These are phyloP conservation scores for Leishmania aethiopica DNA, from an alignment of 208 protist species.

Conservation along the genomic window DNA sequence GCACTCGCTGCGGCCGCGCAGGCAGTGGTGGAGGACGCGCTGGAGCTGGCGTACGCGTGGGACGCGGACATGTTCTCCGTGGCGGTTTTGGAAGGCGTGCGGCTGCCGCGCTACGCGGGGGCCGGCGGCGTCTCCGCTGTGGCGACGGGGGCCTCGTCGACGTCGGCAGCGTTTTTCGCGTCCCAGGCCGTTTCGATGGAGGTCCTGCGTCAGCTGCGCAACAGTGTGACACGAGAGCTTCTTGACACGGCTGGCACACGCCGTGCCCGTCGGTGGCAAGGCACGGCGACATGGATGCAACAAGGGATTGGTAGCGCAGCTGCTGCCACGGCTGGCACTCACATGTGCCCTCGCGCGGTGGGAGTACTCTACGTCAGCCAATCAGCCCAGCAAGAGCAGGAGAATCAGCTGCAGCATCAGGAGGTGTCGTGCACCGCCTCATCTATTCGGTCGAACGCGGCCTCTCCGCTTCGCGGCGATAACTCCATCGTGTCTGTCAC, in stretches of 20 bases:
- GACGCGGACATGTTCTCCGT: constrained; percentile 82
- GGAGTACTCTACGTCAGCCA: constrained; percentile 35
- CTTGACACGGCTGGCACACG: constrained; percentile 40
- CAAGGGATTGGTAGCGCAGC: constrained; percentile 22
- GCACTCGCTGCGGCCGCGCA: not conserved
- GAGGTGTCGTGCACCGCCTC: not conserved
- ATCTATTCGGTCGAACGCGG: not conserved
- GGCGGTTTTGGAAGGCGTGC: constrained; percentile 44
- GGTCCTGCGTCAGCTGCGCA: constrained; percentile 63
- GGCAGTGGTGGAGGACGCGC: constrained; percentile 59
- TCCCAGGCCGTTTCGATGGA: constrained; percentile 44
- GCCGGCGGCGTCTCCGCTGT: not conserved
- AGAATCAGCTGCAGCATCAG: not conserved
- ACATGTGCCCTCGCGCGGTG: constrained; percentile 34
- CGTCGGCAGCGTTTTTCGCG: constrained; percentile 18
- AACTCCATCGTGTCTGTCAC: not conserved
- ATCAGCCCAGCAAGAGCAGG: constrained; percentile 16
- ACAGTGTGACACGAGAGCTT: constrained; percentile 48
- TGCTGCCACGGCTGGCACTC: constrained; percentile 13
- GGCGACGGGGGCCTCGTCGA: constrained; percentile 5
- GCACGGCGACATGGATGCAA: constrained; percentile 45
- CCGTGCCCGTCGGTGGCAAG: constrained; percentile 41
- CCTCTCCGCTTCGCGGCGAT: not conserved
- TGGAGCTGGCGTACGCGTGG: constrained; percentile 72
- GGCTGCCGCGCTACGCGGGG: constrained; percentile 1